Base-by-base conservation (phyloP, 1,284 basidiomycete genomes). In the Rhodotorula sp. region DNA sequence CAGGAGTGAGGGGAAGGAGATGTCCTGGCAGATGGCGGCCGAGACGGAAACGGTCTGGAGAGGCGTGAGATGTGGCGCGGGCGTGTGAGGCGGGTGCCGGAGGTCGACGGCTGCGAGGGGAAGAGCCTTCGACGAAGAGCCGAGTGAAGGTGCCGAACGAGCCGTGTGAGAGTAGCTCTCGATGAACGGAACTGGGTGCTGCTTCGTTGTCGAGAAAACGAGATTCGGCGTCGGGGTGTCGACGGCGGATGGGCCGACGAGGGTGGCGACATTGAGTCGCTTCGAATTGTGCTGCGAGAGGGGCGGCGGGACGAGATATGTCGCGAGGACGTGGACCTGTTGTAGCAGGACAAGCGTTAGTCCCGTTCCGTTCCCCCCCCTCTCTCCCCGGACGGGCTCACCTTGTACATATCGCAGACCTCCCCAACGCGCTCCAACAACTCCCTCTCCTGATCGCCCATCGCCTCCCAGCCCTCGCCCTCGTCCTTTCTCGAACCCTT, bases 111-210 rank as follows among this genome's bases (percentile, higher is more conserved):
- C 17, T 0, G 63, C 52, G 48, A 73, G 53, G 0, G 71, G 71
- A 4, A 72, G 36, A 2, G 36, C 29, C 15, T 2, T 19, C 0
- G 59, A n/a, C 3, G n/a, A n/a, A 1, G 58, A 64, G 19, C 58
- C 59, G 53, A 70, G 47, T 1, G 47, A 22, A 4, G 36, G 27
- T 13, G 54, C 30, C n/a, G 7, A 1, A 17, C 71, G 68, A 0
- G 32, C 17, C 2, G 55, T 29, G 32, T 65, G 66, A 3, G 71
- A 30, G 60, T 61, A 73, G 20, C 56, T 58, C 47, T 70, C 71
- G 57, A 73, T 62, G 20, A 73, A 58, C 5, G 68, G 59, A n/a
- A 73, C 65, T 2, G 71, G 68, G 54, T 63, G 62, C 7, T 73
- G 68, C 54, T 73, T 73, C 5, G 62, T 66, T 39, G 71, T 70